These are phyloP conservation scores for Aspergillus neoniger DNA, from an alignment of 2,329 filamentous ascomycete genomes.

Conservation along the genomic window DNA sequence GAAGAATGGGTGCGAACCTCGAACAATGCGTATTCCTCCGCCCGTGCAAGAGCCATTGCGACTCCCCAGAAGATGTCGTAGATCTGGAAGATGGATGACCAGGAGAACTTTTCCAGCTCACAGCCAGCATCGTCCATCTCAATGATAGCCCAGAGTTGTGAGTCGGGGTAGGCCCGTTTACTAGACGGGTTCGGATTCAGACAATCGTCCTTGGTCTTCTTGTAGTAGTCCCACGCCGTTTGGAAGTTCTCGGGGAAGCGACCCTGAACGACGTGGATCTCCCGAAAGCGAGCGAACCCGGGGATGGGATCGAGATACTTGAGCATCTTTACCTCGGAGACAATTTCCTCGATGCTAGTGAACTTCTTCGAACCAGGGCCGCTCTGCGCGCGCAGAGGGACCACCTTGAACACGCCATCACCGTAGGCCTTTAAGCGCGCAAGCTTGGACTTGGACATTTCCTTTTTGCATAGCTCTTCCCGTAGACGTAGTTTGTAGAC, in stretches of 20 bases:
- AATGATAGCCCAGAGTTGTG: slow-evolving; percentile 64
- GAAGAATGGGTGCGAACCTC: slow-evolving; percentile 43
- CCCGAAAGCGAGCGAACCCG: slow-evolving; percentile 64
- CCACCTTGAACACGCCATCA: slow-evolving; percentile 52
- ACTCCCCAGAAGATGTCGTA: slow-evolving; percentile 70
- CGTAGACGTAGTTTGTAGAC: slow-evolving; percentile 60
- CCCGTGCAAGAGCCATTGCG: slow-evolving; percentile 61
- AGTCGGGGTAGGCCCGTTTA: slow-evolving; percentile 54
- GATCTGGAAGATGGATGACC: slow-evolving; percentile 49
- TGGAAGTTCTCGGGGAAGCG: slow-evolving; percentile 56
- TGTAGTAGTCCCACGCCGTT: slow-evolving; percentile 46
- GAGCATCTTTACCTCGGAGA: slow-evolving; percentile 54
- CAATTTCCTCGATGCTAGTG: slow-evolving; percentile 52
- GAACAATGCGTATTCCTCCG: slow-evolving; percentile 61
- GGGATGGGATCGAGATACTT: slow-evolving; percentile 61
- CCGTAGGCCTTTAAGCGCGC: slow-evolving; percentile 42
- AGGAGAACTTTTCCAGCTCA: slow-evolving; percentile 54
- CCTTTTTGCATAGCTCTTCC: slow-evolving; percentile 36
- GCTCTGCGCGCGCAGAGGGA: slow-evolving; percentile 46
- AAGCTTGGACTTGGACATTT: slow-evolving; percentile 40
- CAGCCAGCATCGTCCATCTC: slow-evolving; percentile 68
- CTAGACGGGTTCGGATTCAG: slow-evolving; percentile 60
- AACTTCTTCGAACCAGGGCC: slow-evolving; percentile 46
- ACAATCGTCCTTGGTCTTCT: slow-evolving; percentile 46
- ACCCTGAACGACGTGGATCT: slow-evolving; percentile 60